phyloP scores from a whole-genome alignment of 495 filamentous ascomycete genomes.

The Lophiotrema nucula region DNA sequence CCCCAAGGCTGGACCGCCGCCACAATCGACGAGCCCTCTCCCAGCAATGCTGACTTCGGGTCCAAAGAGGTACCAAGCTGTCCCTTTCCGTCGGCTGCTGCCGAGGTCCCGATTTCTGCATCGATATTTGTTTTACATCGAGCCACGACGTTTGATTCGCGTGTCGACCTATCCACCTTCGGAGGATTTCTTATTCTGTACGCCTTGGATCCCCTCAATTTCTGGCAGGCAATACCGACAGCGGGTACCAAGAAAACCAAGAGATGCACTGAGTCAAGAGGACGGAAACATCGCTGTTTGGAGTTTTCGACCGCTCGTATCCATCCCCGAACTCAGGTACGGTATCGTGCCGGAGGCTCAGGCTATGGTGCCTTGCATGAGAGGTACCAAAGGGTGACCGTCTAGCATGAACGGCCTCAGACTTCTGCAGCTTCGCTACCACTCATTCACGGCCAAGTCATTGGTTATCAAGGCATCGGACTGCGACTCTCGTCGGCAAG shows the following conservation, averaged over 20 bases:
- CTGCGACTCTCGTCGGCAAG: not conserved
- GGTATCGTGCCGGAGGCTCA: not conserved
- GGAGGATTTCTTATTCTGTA: no score
- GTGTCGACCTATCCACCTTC: not conserved
- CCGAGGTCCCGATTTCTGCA: not conserved
- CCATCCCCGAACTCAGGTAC: not conserved
- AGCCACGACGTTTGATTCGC: not conserved
- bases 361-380: not conserved
- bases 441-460: no score
- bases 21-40: no score
- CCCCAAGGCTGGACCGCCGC: no score
- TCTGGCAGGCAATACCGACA: not conserved
- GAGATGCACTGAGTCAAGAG: no score
- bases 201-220: not conserved
- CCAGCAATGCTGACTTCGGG: no score
- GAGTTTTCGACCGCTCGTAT: not conserved
- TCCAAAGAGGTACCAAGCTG: no score
- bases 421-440: not conserved
- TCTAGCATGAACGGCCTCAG: not conserved
- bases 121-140: not conserved
- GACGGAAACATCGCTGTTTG: not conserved
- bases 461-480: no score
- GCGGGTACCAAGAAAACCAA: not conserved
- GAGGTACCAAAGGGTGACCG: not conserved
- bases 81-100: no score